These are phyloP conservation scores for Neopestalotiopsis sp. DNA, from an alignment of 2,329 filamentous ascomycete genomes.

Conservation along the genomic window DNA sequence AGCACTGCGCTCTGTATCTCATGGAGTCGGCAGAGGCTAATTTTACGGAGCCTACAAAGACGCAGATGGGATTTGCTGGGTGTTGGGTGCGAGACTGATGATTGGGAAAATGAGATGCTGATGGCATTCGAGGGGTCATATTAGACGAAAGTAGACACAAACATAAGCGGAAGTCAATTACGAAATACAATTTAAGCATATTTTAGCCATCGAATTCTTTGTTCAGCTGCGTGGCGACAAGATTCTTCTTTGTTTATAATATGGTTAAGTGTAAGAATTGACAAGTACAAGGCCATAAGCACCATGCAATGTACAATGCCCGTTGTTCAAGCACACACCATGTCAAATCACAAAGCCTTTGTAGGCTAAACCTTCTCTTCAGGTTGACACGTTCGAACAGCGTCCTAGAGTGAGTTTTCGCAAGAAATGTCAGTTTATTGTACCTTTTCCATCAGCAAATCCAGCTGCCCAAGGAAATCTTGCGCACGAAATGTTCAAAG, in stretches of 20 bases:
- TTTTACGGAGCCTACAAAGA: constrained; percentile 24
- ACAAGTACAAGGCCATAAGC: neutral
- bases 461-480: too few relatives aligned
- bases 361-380: neutral
- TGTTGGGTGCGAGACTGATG: constrained; percentile 5
- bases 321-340: neutral
- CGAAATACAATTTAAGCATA: neutral
- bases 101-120: neutral
- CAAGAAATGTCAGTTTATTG: too few relatives aligned
- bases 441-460: too few relatives aligned
- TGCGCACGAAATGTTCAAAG: too few relatives aligned
- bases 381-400: too few relatives aligned
- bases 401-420: too few relatives aligned
- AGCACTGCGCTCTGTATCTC: constrained; percentile 34
- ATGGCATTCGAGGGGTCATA: too few relatives aligned
- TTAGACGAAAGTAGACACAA: too few relatives aligned
- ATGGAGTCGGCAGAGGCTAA: constrained; percentile 28
- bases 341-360: neutral
- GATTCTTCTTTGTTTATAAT: neutral
- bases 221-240: neutral
- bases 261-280: too few relatives aligned
- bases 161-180: neutral
- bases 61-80: constrained; percentile 14
- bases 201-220: neutral
- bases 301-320: neutral